Evolutionary conservation across 441 rosid genomes (phyloP).

Genomic region (Hura crepitans): DNA sequence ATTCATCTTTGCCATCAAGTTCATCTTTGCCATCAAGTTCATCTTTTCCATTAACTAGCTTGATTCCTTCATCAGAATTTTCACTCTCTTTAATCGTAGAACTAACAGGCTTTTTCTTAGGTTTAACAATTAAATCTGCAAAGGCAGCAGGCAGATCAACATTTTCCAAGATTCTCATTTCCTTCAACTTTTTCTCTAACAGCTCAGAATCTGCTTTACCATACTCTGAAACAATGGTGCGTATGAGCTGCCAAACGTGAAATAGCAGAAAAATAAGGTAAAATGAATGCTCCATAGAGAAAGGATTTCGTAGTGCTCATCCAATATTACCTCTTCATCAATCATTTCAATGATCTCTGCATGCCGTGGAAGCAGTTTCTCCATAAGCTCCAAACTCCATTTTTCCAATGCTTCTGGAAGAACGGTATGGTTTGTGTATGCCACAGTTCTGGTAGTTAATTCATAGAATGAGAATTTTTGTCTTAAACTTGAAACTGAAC

Average conservation of each 20-base stretch:
- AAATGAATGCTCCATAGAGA: constrained; percentile 4
- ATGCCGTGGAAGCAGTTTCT: constrained; percentile 84
- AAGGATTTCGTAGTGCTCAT: constrained; percentile 18
- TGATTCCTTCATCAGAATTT: constrained; percentile 29
- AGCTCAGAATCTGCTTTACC: constrained; percentile 56
- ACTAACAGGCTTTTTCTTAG: constrained; percentile 34
- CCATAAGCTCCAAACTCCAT: constrained; percentile 93
- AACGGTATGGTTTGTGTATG: constrained; percentile 95
- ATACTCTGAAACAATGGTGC: constrained; percentile 61
- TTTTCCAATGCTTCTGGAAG: constrained; percentile 96
- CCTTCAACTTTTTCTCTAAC: constrained; percentile 64
- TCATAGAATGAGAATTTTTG: constrained; percentile 13
- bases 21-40: constrained; percentile 1
- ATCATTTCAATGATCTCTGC: constrained; percentile 83
- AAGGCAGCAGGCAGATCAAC: constrained; percentile 71
- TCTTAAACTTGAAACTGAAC: constrained; percentile 6
- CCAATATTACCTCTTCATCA: constrained; percentile 74
- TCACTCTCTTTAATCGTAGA: constrained; percentile 33
- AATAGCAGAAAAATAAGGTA: constrained; percentile 16
- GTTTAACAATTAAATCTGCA: constrained; percentile 59
- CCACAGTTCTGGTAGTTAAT: constrained; percentile 60
- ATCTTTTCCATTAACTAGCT: constrained; percentile 22
- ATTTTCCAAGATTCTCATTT: constrained; percentile 87
- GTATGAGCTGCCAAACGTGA: constrained; percentile 52
- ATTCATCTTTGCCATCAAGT: constrained; percentile 17